Evolutionary conservation across 768 basidiomycete genomes (phyloP).

Genomic region (Pleurotus giganteus): DNA sequence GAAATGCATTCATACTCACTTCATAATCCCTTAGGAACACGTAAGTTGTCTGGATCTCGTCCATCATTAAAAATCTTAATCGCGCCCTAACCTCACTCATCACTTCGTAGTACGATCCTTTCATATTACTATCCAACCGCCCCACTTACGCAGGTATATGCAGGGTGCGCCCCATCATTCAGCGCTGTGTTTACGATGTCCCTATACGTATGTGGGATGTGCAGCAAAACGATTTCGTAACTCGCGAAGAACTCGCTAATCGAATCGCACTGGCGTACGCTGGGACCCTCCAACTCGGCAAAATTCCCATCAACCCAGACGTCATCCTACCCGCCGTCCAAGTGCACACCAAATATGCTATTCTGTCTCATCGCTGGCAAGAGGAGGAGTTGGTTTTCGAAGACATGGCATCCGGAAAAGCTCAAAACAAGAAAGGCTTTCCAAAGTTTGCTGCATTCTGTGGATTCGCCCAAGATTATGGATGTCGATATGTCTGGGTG

Average conservation of each 20-base stretch:
- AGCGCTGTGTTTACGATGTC: not conserved
- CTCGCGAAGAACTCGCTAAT: not conserved
- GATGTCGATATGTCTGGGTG: not conserved
- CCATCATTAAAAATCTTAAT: not conserved
- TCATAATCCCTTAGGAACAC: not conserved
- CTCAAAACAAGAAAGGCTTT: not conserved
- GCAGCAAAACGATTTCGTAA: not conserved
- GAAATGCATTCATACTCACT: not conserved
- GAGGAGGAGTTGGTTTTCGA: not conserved
- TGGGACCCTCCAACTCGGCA: not conserved
- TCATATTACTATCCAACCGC: no score
- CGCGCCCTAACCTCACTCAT: no score
- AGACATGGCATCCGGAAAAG: not conserved
- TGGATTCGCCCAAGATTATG: not conserved
- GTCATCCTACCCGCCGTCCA: not conserved
- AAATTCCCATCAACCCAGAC: not conserved
- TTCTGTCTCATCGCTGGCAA: not conserved
- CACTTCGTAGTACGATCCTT: no score
- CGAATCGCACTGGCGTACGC: not conserved
- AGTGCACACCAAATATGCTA: not conserved
- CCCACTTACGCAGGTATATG: not conserved
- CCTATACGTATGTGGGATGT: not conserved
- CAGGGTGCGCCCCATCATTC: not conserved
- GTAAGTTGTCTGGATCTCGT: not conserved
- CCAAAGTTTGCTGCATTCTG: not conserved